phyloP scores from a whole-genome alignment of 2,329 filamentous ascomycete genomes.

The Scedosporium apiospermum region DNA sequence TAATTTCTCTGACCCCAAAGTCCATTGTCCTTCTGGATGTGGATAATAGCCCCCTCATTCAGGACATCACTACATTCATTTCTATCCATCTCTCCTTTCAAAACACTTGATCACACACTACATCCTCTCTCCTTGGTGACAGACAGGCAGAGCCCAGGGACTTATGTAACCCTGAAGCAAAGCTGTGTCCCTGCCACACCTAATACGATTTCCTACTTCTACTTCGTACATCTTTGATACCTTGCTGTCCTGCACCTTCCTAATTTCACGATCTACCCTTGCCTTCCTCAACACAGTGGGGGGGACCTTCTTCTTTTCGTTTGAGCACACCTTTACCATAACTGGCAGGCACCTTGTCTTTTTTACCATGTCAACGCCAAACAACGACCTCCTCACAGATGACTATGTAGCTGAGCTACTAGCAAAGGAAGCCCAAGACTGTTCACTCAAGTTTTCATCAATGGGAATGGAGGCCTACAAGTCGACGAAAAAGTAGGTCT shows the following conservation, averaged over 20 bases:
- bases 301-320: not conserved
- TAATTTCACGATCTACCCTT: not conserved
- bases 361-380: not conserved
- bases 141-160: too few species aligned
- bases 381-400: constrained; percentile 48
- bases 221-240: not conserved
- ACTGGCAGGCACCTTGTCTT: not conserved
- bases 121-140: too few species aligned
- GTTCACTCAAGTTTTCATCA: constrained; percentile 63
- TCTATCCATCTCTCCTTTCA: too few species aligned
- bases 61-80: too few species aligned
- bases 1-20: too few species aligned
- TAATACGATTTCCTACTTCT: not conserved
- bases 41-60: too few species aligned
- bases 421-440: constrained; percentile 67
- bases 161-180: too few species aligned
- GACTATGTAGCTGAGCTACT: constrained; percentile 75
- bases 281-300: too few species aligned
- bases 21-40: too few species aligned
- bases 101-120: too few species aligned
- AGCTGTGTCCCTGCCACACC: too few species aligned
- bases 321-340: not conserved
- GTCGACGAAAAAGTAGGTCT: constrained; percentile 35
- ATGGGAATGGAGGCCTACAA: constrained; percentile 62
- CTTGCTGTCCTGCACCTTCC: not conserved